Evolutionary conservation across 257 asterid genomes (phyloP), one percentile per base, ranked within the genome.

Genomic region (Mentha longifolia): DNA sequence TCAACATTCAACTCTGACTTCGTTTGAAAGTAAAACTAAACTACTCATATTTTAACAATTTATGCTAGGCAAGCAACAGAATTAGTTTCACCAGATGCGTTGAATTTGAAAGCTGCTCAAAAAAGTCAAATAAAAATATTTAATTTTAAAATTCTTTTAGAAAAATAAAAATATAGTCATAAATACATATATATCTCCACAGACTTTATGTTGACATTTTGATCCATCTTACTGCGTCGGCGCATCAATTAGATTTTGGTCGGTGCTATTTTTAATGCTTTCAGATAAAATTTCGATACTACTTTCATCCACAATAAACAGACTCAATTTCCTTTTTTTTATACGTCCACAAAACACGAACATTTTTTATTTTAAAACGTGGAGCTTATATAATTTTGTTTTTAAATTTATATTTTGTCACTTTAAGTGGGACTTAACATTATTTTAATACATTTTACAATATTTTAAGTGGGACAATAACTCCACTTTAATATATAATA

Each of bases 1-100:
- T 59, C 65, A 59, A 59, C 25, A n/a, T 60, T 60, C 65, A 33
- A 31, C 22, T 16, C 13, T 33, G 65, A 0, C 47, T 33, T 35
- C 28, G 3, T 31, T 7, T 31, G 46, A 60, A 59, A 59, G 65
- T 59, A 12, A 59, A 55, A 58, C 19, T 30, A 28, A 35, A 7
- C 20, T 9, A 17, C 6, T 5, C 39, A 5, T 3, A 20, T 22
- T 3, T 22, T 8, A 58, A 9, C 19, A 55, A 55, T 10, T 22
- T 55, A 16, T 9, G 14, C 9, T 16, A n/a, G 16, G 3, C 25
- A 50, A 50, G 56, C 9, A 55, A 31, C 22, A 31, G 16, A 60
- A 16, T 31, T 60, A 31, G 65, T n/a, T 33, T 35, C 39, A 28
- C 19, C 47, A 60, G 45, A 58, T 58, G 64, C 64, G 15, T 58